Percentiles rank a stretch among this genome's conserved stretches.
phyloP scores from a whole-genome alignment of 805 yeast genomes.

The Candida dajiaensis region DNA sequence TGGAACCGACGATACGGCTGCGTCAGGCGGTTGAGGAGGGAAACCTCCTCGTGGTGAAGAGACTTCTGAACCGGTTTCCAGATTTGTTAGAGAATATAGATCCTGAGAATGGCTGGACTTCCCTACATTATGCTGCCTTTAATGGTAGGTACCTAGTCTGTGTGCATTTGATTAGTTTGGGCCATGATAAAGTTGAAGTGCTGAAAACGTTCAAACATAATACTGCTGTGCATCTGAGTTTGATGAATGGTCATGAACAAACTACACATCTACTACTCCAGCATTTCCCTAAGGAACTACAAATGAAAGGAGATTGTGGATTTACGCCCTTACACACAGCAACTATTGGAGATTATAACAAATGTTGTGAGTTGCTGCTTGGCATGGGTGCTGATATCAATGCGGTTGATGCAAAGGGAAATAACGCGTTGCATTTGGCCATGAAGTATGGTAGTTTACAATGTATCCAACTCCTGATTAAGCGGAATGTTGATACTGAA shows the following conservation, averaged over 20 bases:
- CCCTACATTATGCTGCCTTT: slow-evolving; percentile 74
- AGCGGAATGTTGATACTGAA: slow-evolving; percentile 42
- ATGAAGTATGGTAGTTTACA: slow-evolving; percentile 60
- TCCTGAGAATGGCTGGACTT: slow-evolving; percentile 73
- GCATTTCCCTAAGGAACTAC: slow-evolving; percentile 51
- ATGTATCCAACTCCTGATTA: slow-evolving; percentile 48
- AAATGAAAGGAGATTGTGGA: slow-evolving; percentile 40
- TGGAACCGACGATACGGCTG: slow-evolving; percentile 59
- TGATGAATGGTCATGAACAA: slow-evolving; percentile 58
- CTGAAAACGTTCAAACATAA: slow-evolving; percentile 48
- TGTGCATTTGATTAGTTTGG: slow-evolving; percentile 47
- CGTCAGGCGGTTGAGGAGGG: slow-evolving; percentile 63
- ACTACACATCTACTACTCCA: slow-evolving; percentile 70
- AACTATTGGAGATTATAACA: slow-evolving; percentile 50
- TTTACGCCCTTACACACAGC: slow-evolving; percentile 69
- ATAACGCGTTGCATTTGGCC: slow-evolving; percentile 82
- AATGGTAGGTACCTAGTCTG: slow-evolving; percentile 68
- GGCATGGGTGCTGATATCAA: slow-evolving; percentile 77
- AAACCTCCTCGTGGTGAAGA: slow-evolving; percentile 53
- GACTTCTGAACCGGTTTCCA: slow-evolving; percentile 64
- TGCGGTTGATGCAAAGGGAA: slow-evolving; percentile 64
- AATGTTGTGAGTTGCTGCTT: slow-evolving; percentile 57
- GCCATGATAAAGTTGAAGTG: slow-evolving; percentile 48
- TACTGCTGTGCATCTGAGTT: slow-evolving; percentile 68
- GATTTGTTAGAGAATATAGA: slow-evolving; percentile 64